Evolutionary conservation across 1,284 basidiomycete species (phyloP).

Genomic region (Ustilago trichophora): DNA sequence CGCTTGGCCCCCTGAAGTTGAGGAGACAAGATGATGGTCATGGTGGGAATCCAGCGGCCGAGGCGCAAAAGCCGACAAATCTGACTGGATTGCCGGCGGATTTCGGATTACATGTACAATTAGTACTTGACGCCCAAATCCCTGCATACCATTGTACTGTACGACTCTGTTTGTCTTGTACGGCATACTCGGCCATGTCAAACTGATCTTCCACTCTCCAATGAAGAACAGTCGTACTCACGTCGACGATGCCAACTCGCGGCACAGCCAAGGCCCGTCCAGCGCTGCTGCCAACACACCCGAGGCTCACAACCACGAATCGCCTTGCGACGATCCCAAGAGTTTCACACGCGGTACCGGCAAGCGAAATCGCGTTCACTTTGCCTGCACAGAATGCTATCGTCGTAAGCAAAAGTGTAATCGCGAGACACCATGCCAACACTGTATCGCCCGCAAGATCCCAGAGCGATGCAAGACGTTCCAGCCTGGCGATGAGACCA

Average conservation of each 20-base stretch:
- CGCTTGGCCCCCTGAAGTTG: too few species aligned
- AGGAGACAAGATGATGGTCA: too few species aligned
- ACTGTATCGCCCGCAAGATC: conserved; percentile 63
- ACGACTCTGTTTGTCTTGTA: too few species aligned
- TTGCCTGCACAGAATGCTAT: conserved; percentile 64
- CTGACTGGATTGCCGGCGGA: too few species aligned
- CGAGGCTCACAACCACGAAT: conserved; percentile 18
- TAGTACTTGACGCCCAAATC: too few species aligned
- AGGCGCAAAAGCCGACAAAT: too few species aligned
- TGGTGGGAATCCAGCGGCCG: too few species aligned
- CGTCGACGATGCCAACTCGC: conserved; percentile 13
- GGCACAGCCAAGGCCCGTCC: too few species aligned
- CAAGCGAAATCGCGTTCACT: conserved; percentile 59
- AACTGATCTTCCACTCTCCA: too few species aligned
- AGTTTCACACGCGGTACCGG: conserved; percentile 25
- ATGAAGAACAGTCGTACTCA: conserved; percentile 23
- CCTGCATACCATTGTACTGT: too few species aligned
- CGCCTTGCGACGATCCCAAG: conserved; percentile 26
- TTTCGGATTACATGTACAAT: too few species aligned
- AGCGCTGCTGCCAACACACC: conserved; percentile 32
- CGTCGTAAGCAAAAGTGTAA: conserved; percentile 64
- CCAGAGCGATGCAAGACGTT: conserved; percentile 62
- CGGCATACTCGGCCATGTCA: too few species aligned
- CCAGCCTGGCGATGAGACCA: conserved; percentile 55
- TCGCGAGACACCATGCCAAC: conserved; percentile 61